These are phyloP conservation scores for Tylopilus sp. DNA, from an alignment of 768 basidiomycete genomes.

Conservation along the genomic window DNA sequence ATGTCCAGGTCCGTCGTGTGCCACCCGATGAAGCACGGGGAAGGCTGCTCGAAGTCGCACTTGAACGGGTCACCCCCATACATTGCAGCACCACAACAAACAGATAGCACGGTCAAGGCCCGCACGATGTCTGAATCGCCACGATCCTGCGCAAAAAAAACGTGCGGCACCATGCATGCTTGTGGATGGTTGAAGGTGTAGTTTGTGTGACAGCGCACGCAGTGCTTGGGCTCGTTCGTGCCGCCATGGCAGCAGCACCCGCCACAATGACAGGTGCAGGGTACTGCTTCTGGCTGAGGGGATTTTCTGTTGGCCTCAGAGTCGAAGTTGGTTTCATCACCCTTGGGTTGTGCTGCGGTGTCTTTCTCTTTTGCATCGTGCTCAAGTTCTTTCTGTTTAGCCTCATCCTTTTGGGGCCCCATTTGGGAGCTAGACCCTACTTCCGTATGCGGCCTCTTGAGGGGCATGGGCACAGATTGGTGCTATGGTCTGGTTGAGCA, in stretches of 20 bases:
- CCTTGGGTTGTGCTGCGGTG: no score
- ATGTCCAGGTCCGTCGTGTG: slow-evolving; percentile 1
- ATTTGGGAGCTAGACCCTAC: no score
- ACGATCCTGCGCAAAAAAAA: no score
- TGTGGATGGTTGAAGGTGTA: slow-evolving; percentile 1
- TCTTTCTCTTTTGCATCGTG: no score
- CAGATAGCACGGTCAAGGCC: neutral
- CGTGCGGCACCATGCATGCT: slow-evolving; percentile 1
- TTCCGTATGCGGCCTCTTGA: no score
- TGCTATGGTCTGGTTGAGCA: no score
- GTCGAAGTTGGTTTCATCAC: no score
- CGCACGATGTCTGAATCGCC: neutral
- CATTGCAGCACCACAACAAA: neutral
- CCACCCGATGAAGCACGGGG: slow-evolving; percentile 2
- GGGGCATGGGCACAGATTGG: no score
- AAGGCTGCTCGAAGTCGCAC: neutral
- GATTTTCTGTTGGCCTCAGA: no score
- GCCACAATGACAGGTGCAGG: slow-evolving; percentile 4
- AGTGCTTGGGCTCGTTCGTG: neutral
- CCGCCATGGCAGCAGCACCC: slow-evolving; percentile 4
- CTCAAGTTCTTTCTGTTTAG: no score
- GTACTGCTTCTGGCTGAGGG: no score
- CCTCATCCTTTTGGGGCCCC: no score
- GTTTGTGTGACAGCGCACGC: slow-evolving; percentile 5
- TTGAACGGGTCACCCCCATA: neutral